Base-by-base conservation (phyloP, 139 green algal species). In the Nannochloris sp. region DNA sequence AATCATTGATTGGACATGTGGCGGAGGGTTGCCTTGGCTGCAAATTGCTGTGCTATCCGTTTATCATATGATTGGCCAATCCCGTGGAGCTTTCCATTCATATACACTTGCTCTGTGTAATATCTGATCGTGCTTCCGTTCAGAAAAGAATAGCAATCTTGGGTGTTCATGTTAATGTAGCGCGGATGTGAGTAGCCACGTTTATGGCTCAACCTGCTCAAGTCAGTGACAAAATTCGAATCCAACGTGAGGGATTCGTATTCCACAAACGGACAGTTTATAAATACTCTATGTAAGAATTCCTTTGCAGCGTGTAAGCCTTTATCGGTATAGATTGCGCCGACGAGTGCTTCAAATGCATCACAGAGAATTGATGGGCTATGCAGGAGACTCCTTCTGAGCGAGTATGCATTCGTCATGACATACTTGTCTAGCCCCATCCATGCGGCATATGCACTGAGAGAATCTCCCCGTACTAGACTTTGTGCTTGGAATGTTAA, bases 261-360 rank as follows among this genome's bases (percentile, higher is more conserved):
- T n/a, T 70, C 54, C n/a, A 62, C 46, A 14, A 23, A 43, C 19
- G 57, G 57, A 8, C 43, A 66, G 0, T 46, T 25, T 9, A 43
- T 24, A 44, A 71, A 48, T 49, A 76, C 62, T 11, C 62, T 44
- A n/a, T 31, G 14, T 11, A 61, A 46, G 23, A 71, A 77, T 19
- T 23, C 6, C 11, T 29, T 61, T 12, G 70, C 70, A 48, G 49
- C 57, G 15, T 51, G 23, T 18, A 73, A 44, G 34, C 66, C 66
- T 67, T 57, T 46, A 43, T 81, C 75, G 25, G 68, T 53, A 57
- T 72, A 80, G 15, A 83, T 25, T 0, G 76, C 76, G 3, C 60
- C 71, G 14, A 78, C 27, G 25, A 83, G 48, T 4, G 76, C 76
- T 61, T 83, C 76, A 63, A 83, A 81, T n/a, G 46, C 48, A 55